phyloP scores from a whole-genome alignment of 2,329 filamentous ascomycete genomes.

The Arthrocladium fulminans region DNA sequence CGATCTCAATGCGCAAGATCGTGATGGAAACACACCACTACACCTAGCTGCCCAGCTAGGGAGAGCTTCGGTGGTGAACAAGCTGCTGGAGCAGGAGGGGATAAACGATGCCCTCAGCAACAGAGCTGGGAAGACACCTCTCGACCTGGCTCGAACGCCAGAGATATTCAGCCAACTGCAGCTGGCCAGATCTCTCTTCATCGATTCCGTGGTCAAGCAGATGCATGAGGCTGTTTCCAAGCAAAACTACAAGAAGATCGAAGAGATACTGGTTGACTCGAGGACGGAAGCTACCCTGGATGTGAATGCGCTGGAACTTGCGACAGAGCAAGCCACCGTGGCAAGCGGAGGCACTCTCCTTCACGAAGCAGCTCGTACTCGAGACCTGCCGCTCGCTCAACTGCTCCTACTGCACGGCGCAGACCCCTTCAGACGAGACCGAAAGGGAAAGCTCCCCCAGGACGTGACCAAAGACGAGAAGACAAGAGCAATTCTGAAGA shows the following conservation, averaged over 20 bases:
- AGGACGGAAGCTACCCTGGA: slow-evolving; percentile 80
- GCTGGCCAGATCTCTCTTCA: slow-evolving; percentile 77
- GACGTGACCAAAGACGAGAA: slow-evolving; percentile 93
- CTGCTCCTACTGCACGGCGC: slow-evolving; percentile 86
- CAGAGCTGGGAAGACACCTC: slow-evolving; percentile 70
- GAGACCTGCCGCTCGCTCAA: slow-evolving; percentile 79
- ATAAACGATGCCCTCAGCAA: slow-evolving; percentile 88
- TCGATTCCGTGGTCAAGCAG: slow-evolving; percentile 74
- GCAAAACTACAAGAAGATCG: slow-evolving; percentile 67
- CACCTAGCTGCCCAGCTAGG: slow-evolving; percentile 81
- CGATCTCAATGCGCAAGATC: slow-evolving; percentile 83
- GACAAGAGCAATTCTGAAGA: slow-evolving; percentile 80
- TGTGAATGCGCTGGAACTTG: slow-evolving; percentile 84
- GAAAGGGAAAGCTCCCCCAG: slow-evolving; percentile 89
- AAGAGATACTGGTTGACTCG: slow-evolving; percentile 72
- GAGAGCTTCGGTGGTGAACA: slow-evolving; percentile 66
- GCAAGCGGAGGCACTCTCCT: slow-evolving; percentile 84
- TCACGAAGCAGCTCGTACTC: slow-evolving; percentile 85
- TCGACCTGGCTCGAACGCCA: slow-evolving; percentile 82
- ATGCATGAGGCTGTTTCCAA: slow-evolving; percentile 69
- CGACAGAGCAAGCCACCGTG: slow-evolving; percentile 66
- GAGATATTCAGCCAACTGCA: slow-evolving; percentile 96
- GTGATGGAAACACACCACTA: slow-evolving; percentile 87
- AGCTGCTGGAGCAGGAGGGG: slow-evolving; percentile 69
- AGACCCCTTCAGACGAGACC: slow-evolving; percentile 89